A percentile compares a stretch with the other conserved stretches of the same genome.
Evolutionary conservation across 2,329 filamentous ascomycete genomes (phyloP).

Genomic region (Ophidiomyces ophidiicola): DNA sequence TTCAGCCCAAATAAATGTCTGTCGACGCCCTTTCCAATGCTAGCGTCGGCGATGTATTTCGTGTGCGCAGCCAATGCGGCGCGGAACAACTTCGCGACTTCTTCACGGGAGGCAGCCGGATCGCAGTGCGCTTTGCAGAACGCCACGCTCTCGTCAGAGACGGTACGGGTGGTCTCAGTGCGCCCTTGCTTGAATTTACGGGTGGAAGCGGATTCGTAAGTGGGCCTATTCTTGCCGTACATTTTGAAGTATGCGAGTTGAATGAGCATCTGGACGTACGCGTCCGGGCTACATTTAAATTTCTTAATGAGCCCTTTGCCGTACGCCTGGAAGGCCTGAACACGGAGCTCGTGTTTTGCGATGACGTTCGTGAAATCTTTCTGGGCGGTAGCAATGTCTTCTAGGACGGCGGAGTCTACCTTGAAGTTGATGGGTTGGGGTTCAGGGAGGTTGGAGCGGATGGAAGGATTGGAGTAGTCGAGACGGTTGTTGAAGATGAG

Average conservation of each 20-base stretch:
- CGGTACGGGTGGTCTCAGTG: conserved; percentile 87
- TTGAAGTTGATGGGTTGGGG: conserved; percentile 68
- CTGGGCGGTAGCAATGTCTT: conserved; percentile 66
- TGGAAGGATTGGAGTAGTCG: conserved; percentile 64
- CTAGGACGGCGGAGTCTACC: conserved; percentile 58
- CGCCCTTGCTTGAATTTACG: conserved; percentile 92
- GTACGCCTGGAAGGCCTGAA: conserved; percentile 94
- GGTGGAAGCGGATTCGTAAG: conserved; percentile 91
- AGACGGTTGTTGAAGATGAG: conserved; percentile 91
- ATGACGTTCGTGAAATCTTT: conserved; percentile 73
- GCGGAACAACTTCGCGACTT: conserved; percentile 63
- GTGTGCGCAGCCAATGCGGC: conserved; percentile 70
- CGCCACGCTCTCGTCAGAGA: conserved; percentile 80
- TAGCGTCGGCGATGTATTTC: conserved; percentile 81
- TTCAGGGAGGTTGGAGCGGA: conserved; percentile 75
- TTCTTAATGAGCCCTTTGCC: conserved; percentile 98
- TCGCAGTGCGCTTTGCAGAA: conserved; percentile 85
- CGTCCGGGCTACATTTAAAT: conserved; percentile 95
- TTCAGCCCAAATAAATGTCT: conserved; percentile 95
- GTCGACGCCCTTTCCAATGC: conserved; percentile 87
- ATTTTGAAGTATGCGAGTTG: conserved; percentile 98
- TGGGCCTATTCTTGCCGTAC: conserved; percentile 94
- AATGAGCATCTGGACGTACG: conserved; percentile 97
- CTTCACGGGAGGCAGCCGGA: conserved; percentile 48
- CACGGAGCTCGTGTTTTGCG: conserved; percentile 73